Conservation (phyloP, 2,329 filamentous ascomycete species). For the Pseudocercospora cruenta region DNA sequence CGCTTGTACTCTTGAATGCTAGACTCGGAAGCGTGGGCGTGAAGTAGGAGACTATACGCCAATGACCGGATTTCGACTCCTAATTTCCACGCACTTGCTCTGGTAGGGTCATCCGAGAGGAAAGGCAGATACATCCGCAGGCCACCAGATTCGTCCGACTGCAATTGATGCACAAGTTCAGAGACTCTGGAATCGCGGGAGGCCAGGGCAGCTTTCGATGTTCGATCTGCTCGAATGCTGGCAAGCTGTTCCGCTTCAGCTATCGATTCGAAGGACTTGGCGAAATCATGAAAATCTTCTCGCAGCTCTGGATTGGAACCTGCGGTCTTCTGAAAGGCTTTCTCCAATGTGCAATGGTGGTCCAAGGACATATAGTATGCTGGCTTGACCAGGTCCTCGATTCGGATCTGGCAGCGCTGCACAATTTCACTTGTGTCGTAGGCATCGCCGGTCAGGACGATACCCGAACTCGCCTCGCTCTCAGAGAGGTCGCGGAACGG, state of each 20-base stretch:
- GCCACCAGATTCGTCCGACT: slow-evolving; percentile 27
- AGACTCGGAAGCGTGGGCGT: slow-evolving; percentile 15
- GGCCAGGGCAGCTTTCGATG: slow-evolving; percentile 7
- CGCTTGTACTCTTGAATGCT: slow-evolving; percentile 44
- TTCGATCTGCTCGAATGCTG: slow-evolving; percentile 2
- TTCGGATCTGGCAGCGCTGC: slow-evolving; percentile 38
- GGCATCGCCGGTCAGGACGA: slow-evolving; percentile 38
- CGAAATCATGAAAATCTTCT: slow-evolving; percentile 21
- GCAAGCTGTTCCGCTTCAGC: slow-evolving; percentile 13
- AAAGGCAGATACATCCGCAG: slow-evolving; percentile 66
- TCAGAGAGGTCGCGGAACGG: slow-evolving; percentile 68
- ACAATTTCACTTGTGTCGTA: slow-evolving; percentile 52
- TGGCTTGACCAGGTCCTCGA: slow-evolving; percentile 41
- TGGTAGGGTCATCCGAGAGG: slow-evolving; percentile 55
- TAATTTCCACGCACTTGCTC: slow-evolving; percentile 48
- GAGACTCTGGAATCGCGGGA: slow-evolving; percentile 24
- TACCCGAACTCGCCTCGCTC: slow-evolving; percentile 1
- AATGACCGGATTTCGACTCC: slow-evolving; percentile 42
- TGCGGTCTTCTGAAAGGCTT: slow-evolving; percentile 22
- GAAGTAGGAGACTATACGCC: slow-evolving; percentile 44
- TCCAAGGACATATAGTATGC: slow-evolving; percentile 46
- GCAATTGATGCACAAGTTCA: slow-evolving; percentile 55
- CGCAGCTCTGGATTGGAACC: background rate
- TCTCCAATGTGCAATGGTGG: slow-evolving; percentile 35
- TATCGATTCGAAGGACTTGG: slow-evolving; percentile 15